phyloP scores from a whole-genome alignment of 371 early-diverging fungal species.

The Rozella allomycis region DNA sequence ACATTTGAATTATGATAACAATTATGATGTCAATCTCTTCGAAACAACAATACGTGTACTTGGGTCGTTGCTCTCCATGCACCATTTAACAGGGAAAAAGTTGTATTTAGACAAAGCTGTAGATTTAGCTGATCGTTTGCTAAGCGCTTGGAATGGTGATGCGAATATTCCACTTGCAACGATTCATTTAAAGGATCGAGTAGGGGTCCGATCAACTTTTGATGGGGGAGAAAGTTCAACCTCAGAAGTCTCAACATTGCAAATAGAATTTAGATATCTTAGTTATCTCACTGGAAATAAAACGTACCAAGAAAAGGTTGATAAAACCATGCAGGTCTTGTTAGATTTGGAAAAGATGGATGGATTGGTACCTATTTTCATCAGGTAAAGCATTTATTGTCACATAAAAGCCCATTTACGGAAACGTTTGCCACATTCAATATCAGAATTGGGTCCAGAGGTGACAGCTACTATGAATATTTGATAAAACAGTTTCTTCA shows the following conservation, averaged over 20 bases:
- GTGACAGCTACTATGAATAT: constrained; percentile 89
- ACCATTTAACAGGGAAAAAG: constrained; percentile 1
- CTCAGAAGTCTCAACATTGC: constrained; percentile 14
- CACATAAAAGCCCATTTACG: no score
- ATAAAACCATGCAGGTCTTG: constrained; percentile 38
- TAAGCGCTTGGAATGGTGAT: constrained; percentile 11
- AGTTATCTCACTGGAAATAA: constrained; percentile 16
- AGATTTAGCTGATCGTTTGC: constrained; percentile 48
- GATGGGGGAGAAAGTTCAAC: not conserved
- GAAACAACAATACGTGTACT: constrained; percentile 16
- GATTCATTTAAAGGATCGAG: constrained; percentile 8
- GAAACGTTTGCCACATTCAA: constrained; percentile 15
- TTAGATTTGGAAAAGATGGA: constrained; percentile 22
- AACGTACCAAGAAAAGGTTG: constrained; percentile 35
- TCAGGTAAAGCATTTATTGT: no score
- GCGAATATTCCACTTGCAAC: constrained; percentile 9
- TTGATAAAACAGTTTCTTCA: constrained; percentile 64
- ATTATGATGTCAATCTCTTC: constrained; percentile 14
- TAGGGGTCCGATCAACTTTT: constrained; percentile 1
- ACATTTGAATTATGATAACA: constrained; percentile 8
- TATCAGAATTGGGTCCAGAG: constrained; percentile 49
- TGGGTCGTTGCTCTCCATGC: constrained; percentile 2
- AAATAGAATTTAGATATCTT: constrained; percentile 22
- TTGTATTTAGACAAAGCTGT: constrained; percentile 44
- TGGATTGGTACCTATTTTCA: constrained; percentile 52